Evolutionary conservation across 2,329 filamentous ascomycete genomes (phyloP).

Genomic region (Verticillium nonalfalfae): DNA sequence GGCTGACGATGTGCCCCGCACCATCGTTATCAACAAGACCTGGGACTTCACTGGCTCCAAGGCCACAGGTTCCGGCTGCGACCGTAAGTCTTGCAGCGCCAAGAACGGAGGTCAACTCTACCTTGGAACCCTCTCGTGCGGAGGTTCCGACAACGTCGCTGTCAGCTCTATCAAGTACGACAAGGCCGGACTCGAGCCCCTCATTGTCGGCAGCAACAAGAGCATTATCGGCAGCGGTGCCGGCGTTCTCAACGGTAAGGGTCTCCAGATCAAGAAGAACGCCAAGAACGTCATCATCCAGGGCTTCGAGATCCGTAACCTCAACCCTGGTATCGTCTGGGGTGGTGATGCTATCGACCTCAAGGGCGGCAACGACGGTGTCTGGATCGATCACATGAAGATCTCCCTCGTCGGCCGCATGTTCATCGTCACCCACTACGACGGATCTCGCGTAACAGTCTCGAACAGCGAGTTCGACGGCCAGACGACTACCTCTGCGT

Average conservation of each 20-base stretch:
- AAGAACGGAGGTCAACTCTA: constrained; percentile 11
- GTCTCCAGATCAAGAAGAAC: neutral
- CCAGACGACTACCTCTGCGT: constrained; percentile 41
- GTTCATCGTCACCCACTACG: constrained; percentile 51
- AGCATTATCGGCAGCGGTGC: constrained; percentile 6
- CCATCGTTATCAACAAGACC: constrained; percentile 18
- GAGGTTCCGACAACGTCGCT: constrained; percentile 1
- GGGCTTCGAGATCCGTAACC: constrained; percentile 5
- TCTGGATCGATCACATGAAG: constrained; percentile 48
- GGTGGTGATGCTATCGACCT: constrained; percentile 8
- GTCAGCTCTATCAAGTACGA: constrained; percentile 3
- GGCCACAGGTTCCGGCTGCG: constrained; percentile 17
- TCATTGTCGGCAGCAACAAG: constrained; percentile 8
- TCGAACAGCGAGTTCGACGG: constrained; percentile 57
- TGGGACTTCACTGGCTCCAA: constrained; percentile 18
- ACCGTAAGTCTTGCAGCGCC: constrained; percentile 16
- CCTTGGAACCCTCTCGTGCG: constrained; percentile 11
- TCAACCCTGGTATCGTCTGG: constrained; percentile 9
- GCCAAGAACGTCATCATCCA: constrained; percentile 9
- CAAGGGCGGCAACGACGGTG: constrained; percentile 32
- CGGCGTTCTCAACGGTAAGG: constrained; percentile 8
- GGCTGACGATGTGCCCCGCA: constrained; percentile 13
- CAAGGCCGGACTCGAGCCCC: constrained; percentile 6
- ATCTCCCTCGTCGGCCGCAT: constrained; percentile 53
- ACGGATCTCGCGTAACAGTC: constrained; percentile 49